phyloP scores from a whole-genome alignment of 805 yeast genomes.

The Cyberlindnera mississippiensis region DNA sequence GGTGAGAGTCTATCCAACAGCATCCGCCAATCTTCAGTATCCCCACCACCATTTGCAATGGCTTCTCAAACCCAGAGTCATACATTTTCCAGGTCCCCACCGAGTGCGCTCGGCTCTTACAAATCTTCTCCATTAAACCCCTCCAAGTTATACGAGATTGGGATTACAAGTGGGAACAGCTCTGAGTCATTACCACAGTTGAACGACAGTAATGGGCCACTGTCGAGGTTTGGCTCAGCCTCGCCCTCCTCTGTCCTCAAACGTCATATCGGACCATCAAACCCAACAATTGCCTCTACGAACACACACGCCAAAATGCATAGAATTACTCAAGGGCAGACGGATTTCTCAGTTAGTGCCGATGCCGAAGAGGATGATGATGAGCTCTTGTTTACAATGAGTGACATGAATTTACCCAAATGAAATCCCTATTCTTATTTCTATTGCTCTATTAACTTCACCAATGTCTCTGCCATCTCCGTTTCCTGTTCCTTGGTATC shows the following conservation, averaged over 20 bases:
- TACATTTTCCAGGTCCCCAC: slow-evolving; percentile 10
- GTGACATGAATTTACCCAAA: slow-evolving; percentile 57
- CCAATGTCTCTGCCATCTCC: slow-evolving; percentile 7
- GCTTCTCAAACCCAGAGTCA: not conserved
- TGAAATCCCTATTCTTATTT: not conserved
- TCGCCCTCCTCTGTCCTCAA: slow-evolving; percentile 21
- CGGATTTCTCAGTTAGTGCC: slow-evolving; percentile 6
- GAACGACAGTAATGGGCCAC: slow-evolving; percentile 11
- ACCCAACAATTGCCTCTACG: slow-evolving; percentile 30
- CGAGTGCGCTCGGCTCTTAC: slow-evolving; percentile 10
- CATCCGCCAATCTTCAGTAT: slow-evolving; percentile 28
- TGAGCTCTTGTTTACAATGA: slow-evolving; percentile 66
- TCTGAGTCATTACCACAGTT: slow-evolving; percentile 19
- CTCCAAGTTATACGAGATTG: slow-evolving; percentile 28
- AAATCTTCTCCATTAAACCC: slow-evolving; percentile 25
- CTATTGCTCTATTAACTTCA: not conserved
- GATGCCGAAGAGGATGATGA: slow-evolving; percentile 53
- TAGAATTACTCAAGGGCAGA: slow-evolving; percentile 2
- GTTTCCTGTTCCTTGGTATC: slow-evolving; percentile 10
- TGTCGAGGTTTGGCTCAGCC: slow-evolving; percentile 17
- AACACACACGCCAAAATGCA: slow-evolving; percentile 31
- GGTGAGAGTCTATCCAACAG: slow-evolving; percentile 55
- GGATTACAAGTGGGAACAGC: slow-evolving; percentile 16
- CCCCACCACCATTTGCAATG: slow-evolving; percentile 15
- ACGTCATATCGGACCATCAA: slow-evolving; percentile 28